phyloP scores from a whole-genome alignment of 2,329 filamentous ascomycete genomes.

The Pseudocercospora cruenta region DNA sequence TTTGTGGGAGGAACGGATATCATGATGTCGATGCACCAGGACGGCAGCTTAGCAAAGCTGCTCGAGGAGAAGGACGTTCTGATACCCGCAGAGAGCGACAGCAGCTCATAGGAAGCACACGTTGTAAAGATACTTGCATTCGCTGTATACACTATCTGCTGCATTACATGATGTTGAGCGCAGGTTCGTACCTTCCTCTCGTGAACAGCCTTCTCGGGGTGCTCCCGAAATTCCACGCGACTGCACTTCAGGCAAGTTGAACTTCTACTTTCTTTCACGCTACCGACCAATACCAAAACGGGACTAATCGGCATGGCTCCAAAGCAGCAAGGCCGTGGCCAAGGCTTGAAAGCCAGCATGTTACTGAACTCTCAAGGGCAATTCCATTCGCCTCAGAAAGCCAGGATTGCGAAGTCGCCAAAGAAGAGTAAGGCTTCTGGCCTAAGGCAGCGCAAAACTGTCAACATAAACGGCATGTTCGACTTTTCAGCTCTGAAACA shows the following conservation, averaged over 20 bases:
- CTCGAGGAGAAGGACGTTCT: constrained; percentile 92
- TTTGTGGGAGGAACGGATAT: constrained; percentile 99
- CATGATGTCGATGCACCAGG: constrained; percentile 94
- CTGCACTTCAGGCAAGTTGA: not conserved
- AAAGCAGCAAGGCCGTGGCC: not conserved
- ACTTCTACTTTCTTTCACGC: not conserved
- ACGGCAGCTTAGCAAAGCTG: constrained; percentile 87
- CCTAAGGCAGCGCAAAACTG: constrained; percentile 4
- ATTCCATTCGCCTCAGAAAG: constrained; percentile 11
- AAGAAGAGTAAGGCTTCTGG: constrained; percentile 3
- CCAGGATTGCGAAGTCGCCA: constrained; percentile 2
- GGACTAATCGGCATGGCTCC: constrained; percentile 5
- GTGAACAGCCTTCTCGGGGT: not conserved
- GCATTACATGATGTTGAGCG: not conserved
- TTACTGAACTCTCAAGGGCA: not conserved
- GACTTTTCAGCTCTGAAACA: constrained; percentile 9
- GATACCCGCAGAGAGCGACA: constrained; percentile 58
- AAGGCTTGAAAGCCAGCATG: not conserved
- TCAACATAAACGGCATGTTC: constrained; percentile 25
- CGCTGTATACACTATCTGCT: constrained; percentile 6
- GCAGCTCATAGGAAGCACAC: constrained; percentile 18
- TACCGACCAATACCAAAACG: not conserved
- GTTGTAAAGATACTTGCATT: constrained; percentile 16
- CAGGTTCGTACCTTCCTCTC: constrained; percentile 5
- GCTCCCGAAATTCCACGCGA: not conserved